Percentiles rank a stretch among this genome's conserved stretches.
Evolutionary conservation across 164 flowering plant genomes (phyloP).

Genomic region (Nymphaea colorata): DNA sequence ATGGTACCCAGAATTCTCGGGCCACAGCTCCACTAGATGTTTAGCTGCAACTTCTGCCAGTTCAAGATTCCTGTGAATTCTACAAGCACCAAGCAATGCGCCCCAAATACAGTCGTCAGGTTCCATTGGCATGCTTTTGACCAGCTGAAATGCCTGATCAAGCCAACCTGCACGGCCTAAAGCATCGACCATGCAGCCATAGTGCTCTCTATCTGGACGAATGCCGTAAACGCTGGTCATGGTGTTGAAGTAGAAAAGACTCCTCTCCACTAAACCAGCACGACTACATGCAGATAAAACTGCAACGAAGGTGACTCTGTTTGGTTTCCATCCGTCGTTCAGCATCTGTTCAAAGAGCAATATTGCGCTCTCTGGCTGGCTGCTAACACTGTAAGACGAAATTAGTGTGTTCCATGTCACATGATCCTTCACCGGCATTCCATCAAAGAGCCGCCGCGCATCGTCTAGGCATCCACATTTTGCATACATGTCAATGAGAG

Average conservation of each 20-base stretch:
- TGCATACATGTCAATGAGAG: constrained; percentile 21
- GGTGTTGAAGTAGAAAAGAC: constrained; percentile 9
- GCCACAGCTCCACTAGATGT: constrained; percentile 16
- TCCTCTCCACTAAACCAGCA: constrained; percentile 17
- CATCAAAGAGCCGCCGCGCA: constrained; percentile 14
- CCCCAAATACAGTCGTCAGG: constrained; percentile 23
- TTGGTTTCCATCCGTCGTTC: constrained; percentile 16
- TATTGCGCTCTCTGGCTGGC: constrained; percentile 10
- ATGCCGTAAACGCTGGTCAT: constrained; percentile 14
- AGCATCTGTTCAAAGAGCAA: constrained; percentile 16
- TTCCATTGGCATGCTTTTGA: constrained; percentile 16
- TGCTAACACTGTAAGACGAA: constrained; percentile 12
- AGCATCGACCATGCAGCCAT: constrained; percentile 16
- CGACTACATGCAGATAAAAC: constrained; percentile 20
- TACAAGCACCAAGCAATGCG: constrained; percentile 18
- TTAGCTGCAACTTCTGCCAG: constrained; percentile 19
- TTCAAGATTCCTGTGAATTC: constrained; percentile 17
- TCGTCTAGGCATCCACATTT: constrained; percentile 19
- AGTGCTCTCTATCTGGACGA: constrained; percentile 17
- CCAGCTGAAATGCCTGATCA: constrained; percentile 13
- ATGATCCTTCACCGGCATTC: constrained; percentile 11
- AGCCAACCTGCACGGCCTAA: constrained; percentile 15
- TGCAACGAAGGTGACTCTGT: constrained; percentile 16
- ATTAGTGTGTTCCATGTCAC: constrained; percentile 23
- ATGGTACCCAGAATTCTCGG: constrained; percentile 20